Conservation (phyloP, 1,139 yeast genomes). For the Sugiyamaella novakii region DNA sequence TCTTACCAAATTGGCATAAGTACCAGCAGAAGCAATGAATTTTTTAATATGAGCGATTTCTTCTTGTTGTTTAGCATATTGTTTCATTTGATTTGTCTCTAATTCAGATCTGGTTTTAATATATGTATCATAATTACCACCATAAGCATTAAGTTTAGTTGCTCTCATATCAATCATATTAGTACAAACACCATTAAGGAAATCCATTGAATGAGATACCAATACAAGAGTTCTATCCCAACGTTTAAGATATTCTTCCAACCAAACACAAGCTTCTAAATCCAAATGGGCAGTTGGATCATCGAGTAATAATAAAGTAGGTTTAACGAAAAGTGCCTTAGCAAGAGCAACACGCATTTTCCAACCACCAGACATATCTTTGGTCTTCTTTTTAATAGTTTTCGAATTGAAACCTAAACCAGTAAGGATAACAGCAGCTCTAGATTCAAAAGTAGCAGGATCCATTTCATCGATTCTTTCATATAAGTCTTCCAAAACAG, state of each 20-base stretch:
- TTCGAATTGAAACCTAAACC: slow-evolving; percentile 94
- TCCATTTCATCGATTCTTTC: slow-evolving; percentile 97
- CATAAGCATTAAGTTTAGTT: slow-evolving; percentile 70
- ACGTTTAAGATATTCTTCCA: slow-evolving; percentile 94
- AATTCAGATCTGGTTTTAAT: slow-evolving; percentile 90
- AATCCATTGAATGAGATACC: slow-evolving; percentile 98
- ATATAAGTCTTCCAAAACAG: slow-evolving; percentile 79
- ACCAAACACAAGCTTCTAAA: slow-evolving; percentile 99
- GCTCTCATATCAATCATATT: slow-evolving; percentile 97
- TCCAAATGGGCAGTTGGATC: slow-evolving; percentile 99
- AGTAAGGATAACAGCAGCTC: slow-evolving; percentile 93
- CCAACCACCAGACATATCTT: slow-evolving; percentile 99
- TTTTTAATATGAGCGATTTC: slow-evolving; percentile 98
- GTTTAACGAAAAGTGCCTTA: slow-evolving; percentile 54
- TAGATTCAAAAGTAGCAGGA: slow-evolving; percentile 90
- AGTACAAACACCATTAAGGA: slow-evolving; percentile 97
- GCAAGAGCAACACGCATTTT: slow-evolving; percentile 90
- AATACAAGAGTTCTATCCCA: slow-evolving; percentile 91
- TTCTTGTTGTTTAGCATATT: slow-evolving; percentile 95
- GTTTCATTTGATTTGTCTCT: slow-evolving; percentile 98
- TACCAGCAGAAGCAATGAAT: slow-evolving; percentile 99
- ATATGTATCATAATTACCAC: slow-evolving; percentile 99
- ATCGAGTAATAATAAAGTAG: slow-evolving; percentile 49
- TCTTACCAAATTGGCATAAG: slow-evolving; percentile 96
- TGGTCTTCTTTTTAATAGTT: slow-evolving; percentile 87